phyloP scores from a whole-genome alignment of 164 flowering plant genomes.

The Stephania yunnanensis region DNA sequence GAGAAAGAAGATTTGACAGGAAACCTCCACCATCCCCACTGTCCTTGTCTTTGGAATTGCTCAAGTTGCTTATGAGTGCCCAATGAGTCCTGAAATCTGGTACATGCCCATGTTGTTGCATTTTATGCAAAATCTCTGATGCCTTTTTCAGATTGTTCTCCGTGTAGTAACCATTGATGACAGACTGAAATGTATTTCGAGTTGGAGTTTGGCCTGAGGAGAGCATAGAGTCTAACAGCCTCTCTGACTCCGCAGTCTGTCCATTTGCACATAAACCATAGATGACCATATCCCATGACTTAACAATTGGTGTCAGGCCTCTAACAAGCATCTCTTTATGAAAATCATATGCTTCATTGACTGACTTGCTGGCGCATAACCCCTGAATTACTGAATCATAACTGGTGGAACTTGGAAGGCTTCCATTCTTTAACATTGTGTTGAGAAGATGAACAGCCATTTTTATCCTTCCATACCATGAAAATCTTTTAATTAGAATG shows the following conservation, averaged over 20 bases:
- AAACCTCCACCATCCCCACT: conserved; percentile 37
- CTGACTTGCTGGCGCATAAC: conserved; percentile 29
- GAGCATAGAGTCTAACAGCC: conserved; percentile 39
- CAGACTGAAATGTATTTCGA: conserved; percentile 36
- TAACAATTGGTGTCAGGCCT: conserved; percentile 46
- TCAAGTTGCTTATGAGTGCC: conserved; percentile 73
- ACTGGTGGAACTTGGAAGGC: conserved; percentile 40
- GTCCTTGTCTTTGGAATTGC: conserved; percentile 30
- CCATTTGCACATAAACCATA: conserved; percentile 37
- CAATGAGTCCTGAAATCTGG: conserved; percentile 86
- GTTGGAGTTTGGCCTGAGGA: conserved; percentile 51
- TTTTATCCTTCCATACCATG: conserved; percentile 32
- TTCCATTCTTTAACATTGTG: conserved; percentile 56
- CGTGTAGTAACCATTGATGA: conserved; percentile 42
- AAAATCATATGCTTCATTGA: conserved; percentile 57
- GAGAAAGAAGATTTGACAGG: conserved; percentile 66
- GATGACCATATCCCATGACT: conserved; percentile 46
- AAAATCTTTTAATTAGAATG: conserved; percentile 45
- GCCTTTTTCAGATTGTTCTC: conserved; percentile 55
- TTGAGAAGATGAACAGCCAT: conserved; percentile 64
- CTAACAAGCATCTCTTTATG: conserved; percentile 68
- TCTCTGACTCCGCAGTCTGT: conserved; percentile 48
- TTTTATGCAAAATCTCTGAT: conserved; percentile 47
- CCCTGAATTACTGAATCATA: conserved; percentile 53
- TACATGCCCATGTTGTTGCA: conserved; percentile 64